These are phyloP conservation scores for Eurotiales sp. DNA, from an alignment of 2,329 filamentous ascomycete genomes.

Conservation along the genomic window DNA sequence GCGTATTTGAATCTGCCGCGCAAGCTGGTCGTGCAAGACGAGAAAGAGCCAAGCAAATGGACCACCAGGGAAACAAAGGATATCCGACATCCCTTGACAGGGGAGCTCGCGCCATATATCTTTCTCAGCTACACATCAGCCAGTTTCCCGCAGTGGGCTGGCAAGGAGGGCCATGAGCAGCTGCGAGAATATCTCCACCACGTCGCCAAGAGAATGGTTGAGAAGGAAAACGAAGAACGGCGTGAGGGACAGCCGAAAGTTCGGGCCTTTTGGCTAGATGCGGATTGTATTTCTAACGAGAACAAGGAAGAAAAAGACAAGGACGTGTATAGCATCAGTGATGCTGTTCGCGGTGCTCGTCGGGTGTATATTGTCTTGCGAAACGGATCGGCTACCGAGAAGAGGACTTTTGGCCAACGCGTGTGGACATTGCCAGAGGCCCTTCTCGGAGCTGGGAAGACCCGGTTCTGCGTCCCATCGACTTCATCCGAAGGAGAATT, in stretches of 20 bases:
- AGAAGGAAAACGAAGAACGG: slow-evolving; percentile 10
- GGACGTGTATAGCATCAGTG: slow-evolving; percentile 19
- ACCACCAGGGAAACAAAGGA: slow-evolving; percentile 12
- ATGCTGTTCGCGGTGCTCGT: slow-evolving; percentile 17
- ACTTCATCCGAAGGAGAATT: background rate
- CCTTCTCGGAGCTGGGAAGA: slow-evolving; percentile 15
- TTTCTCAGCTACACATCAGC: slow-evolving; percentile 18
- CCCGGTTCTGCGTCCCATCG: background rate
- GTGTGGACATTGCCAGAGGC: slow-evolving; percentile 13
- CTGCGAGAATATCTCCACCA: slow-evolving; percentile 2
- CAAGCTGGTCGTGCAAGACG: slow-evolving; percentile 14
- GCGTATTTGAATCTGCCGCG: slow-evolving; percentile 16
- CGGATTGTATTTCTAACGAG: slow-evolving; percentile 13
- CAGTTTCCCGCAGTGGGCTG: background rate
- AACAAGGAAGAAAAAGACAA: slow-evolving; percentile 6
- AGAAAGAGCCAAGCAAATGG: slow-evolving; percentile 7
- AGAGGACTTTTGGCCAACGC: background rate
- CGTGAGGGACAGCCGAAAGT: slow-evolving; percentile 3
- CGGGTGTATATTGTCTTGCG: slow-evolving; percentile 18
- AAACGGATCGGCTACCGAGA: slow-evolving; percentile 14
- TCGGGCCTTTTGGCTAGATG: slow-evolving; percentile 18
- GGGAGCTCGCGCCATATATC: slow-evolving; percentile 16
- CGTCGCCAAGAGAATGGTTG: slow-evolving; percentile 10
- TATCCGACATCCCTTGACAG: slow-evolving; percentile 16
- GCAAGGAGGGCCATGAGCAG: background rate